Evolutionary conservation across 768 basidiomycete genomes (phyloP).

Genomic region (Galerina marginata): DNA sequence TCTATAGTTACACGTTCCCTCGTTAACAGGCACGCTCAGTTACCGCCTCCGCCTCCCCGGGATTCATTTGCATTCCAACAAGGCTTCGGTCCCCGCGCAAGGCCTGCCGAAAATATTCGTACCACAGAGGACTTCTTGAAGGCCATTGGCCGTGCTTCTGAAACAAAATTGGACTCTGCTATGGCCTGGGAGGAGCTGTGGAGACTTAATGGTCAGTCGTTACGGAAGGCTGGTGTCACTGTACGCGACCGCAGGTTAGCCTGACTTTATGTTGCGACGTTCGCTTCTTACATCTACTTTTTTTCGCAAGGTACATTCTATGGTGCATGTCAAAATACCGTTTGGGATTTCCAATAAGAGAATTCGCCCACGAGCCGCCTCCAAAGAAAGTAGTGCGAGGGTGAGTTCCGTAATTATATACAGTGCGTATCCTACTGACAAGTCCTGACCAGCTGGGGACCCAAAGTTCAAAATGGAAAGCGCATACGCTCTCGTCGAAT

Average conservation of each 20-base stretch:
- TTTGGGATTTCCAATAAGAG: conserved; percentile 53
- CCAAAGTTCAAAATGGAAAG: conserved; percentile 75
- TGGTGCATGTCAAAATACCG: conserved; percentile 88
- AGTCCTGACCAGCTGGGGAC: conserved; percentile 61
- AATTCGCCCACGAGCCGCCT: conserved; percentile 67
- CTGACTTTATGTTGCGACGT: conserved; percentile 11
- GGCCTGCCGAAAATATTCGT: conserved; percentile 22
- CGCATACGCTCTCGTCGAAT: conserved; percentile 69
- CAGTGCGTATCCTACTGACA: not conserved
- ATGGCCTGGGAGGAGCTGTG: conserved; percentile 75
- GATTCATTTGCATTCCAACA: conserved; percentile 17
- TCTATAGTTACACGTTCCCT: conserved; percentile 37
- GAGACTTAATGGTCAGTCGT: conserved; percentile 56
- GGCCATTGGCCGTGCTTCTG: conserved; percentile 71
- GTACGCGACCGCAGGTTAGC: conserved; percentile 75
- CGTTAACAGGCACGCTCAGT: conserved; percentile 15
- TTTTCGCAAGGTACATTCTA: conserved; percentile 67
- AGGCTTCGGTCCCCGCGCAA: conserved; percentile 10
- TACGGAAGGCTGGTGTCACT: conserved; percentile 69
- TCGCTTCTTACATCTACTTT: not conserved
- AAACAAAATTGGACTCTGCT: conserved; percentile 66
- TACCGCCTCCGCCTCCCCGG: conserved; percentile 32
- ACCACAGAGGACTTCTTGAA: conserved; percentile 71
- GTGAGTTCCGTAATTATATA: conserved; percentile 47
- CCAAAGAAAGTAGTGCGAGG: conserved; percentile 84